Conservation (phyloP, 2,329 filamentous ascomycete genomes). For the Diaporthe eres region DNA sequence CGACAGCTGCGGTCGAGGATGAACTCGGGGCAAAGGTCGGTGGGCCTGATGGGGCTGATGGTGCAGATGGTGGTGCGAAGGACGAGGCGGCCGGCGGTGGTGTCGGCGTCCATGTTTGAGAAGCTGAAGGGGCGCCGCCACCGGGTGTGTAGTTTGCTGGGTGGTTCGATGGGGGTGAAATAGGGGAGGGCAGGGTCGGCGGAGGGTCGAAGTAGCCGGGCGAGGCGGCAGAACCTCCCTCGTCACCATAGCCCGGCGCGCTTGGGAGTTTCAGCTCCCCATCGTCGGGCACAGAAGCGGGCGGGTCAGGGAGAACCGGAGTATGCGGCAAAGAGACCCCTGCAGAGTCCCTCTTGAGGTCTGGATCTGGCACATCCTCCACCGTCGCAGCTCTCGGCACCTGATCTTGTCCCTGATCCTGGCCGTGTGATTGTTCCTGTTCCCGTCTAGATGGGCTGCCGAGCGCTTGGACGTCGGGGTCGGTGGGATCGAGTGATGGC, state of each 20-base stretch:
- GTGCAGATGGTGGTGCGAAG: constrained; percentile 47
- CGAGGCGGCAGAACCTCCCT: constrained; percentile 33
- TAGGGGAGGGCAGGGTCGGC: constrained; percentile 45
- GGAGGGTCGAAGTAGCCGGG: constrained; percentile 42
- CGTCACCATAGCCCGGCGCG: constrained; percentile 46
- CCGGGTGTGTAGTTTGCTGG: constrained; percentile 45
- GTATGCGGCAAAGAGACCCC: constrained; percentile 53
- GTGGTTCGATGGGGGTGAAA: constrained; percentile 50
- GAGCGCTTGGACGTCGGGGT: constrained; percentile 74
- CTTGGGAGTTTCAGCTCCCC: constrained; percentile 48
- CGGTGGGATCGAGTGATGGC: constrained; percentile 69
- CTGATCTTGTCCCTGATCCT: constrained; percentile 23
- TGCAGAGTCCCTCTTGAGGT: constrained; percentile 51
- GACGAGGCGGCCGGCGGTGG: constrained; percentile 52
- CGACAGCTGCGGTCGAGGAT: constrained; percentile 48
- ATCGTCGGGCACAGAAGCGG: constrained; percentile 44
- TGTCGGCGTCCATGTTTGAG: constrained; percentile 42
- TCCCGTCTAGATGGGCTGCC: constrained; percentile 47
- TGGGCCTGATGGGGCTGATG: constrained; percentile 46
- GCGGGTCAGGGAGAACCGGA: constrained; percentile 51
- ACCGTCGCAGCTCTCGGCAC: constrained; percentile 59
- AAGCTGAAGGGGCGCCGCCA: constrained; percentile 46
- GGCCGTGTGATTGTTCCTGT: constrained; percentile 6
- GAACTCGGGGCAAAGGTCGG: constrained; percentile 48
- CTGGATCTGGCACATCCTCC: constrained; percentile 67